Conservation (phyloP, 805 yeast genomes). For the Cyberlindnera mississippiensis region DNA sequence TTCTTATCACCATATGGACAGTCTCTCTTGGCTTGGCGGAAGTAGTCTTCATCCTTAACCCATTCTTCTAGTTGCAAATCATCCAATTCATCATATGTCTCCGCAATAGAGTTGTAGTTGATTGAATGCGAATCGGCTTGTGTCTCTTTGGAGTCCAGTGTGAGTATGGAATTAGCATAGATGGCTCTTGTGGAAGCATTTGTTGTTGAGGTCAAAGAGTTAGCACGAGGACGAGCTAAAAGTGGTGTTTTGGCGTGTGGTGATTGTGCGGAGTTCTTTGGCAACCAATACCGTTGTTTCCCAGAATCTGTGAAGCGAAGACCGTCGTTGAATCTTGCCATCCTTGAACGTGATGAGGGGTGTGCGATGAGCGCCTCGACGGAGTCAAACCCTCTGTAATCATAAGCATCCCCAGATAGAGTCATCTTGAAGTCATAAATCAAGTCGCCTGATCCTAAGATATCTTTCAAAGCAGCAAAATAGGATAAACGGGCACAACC, state of each 20-base stretch:
- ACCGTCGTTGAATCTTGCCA: slow-evolving; percentile 77
- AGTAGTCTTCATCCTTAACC: slow-evolving; percentile 33
- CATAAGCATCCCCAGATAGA: slow-evolving; percentile 66
- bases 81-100: slow-evolving; percentile 6
- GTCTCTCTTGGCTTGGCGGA: slow-evolving; percentile 31
- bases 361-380: slow-evolving; percentile 66
- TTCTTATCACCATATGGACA: slow-evolving; percentile 37
- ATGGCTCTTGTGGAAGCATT: slow-evolving; percentile 23
- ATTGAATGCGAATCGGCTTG: slow-evolving; percentile 2
- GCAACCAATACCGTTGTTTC: slow-evolving; percentile 71
- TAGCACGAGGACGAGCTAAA: slow-evolving; percentile 14
- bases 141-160: slow-evolving; percentile 16
- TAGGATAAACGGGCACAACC: slow-evolving; percentile 65
- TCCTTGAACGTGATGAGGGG: slow-evolving; percentile 58
- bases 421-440: slow-evolving; percentile 71
- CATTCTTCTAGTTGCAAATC: slow-evolving; percentile 26
- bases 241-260: slow-evolving; percentile 19
- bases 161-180: slow-evolving; percentile 24
- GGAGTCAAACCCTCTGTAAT: slow-evolving; percentile 79
- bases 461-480: slow-evolving; percentile 66
- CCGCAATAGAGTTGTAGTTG: slow-evolving; percentile 13
- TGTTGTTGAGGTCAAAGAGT: slow-evolving; percentile 22
- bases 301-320: slow-evolving; percentile 79
- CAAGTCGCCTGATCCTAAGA: slow-evolving; percentile 73
- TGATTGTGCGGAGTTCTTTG: slow-evolving; percentile 8